Percentiles rank a stretch among this genome's conserved stretches.
These are phyloP conservation scores for Citrus hindsii DNA, from an alignment of 345 rosid species.

Conservation along the genomic window DNA sequence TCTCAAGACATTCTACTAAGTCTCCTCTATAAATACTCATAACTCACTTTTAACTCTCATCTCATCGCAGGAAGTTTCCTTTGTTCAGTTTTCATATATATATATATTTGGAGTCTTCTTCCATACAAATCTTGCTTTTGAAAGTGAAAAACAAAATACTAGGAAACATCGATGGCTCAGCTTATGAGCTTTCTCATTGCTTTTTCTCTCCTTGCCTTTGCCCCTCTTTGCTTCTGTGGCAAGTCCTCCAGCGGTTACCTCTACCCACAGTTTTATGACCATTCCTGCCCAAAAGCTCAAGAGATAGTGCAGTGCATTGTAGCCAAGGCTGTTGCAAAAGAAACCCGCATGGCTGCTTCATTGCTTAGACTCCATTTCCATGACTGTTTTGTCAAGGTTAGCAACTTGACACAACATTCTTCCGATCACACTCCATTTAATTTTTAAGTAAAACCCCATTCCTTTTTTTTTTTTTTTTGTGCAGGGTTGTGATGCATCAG, in stretches of 20 bases:
- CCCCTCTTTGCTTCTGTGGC: conserved; percentile 41
- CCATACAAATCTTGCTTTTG: conserved; percentile 3
- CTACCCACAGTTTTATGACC: conserved; percentile 50
- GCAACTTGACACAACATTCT: background rate
- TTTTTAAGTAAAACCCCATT: background rate
- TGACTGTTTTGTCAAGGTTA: conserved; percentile 86
- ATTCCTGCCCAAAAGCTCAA: conserved; percentile 58
- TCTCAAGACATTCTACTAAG: conserved; percentile 12
- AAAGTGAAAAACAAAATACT: background rate
- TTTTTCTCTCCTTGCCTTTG: conserved; percentile 44
- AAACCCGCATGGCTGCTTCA: conserved; percentile 82
- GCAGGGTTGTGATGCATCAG: conserved; percentile 92
- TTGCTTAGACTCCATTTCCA: conserved; percentile 79
- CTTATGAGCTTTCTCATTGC: conserved; percentile 26
- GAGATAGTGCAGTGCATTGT: conserved; percentile 56
- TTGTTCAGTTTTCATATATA: conserved; percentile 1
- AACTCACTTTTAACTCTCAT: conserved; percentile 6
- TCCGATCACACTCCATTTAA: background rate
- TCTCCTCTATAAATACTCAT: conserved; percentile 34
- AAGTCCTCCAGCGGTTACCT: conserved; percentile 41
- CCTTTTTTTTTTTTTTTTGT: background rate
- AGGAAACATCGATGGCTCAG: conserved; percentile 34
- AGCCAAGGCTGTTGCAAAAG: conserved; percentile 54
- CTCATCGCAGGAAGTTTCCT: conserved; percentile 13
- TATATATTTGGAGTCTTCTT: background rate